A percentile compares a stretch with the other conserved stretches of the same genome.
These are phyloP conservation scores for Volvariella surrecta DNA, from an alignment of 1,284 basidiomycete genomes.

Conservation along the genomic window DNA sequence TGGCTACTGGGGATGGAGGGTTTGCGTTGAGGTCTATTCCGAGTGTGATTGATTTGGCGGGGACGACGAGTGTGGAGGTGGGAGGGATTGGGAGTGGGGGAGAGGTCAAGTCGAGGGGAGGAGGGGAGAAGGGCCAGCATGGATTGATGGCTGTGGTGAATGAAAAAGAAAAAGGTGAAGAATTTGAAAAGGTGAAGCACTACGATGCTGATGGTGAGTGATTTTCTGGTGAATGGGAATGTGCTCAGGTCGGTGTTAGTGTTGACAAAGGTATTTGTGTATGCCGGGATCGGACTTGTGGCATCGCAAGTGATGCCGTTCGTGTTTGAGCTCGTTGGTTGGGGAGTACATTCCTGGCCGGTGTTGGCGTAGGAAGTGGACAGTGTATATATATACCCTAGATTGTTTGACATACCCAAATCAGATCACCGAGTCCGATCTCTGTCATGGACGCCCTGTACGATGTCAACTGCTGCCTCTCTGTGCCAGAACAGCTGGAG, in stretches of 20 bases:
- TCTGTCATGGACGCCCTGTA: constrained; percentile 7
- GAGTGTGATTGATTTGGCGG: constrained; percentile 75
- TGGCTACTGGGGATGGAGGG: constrained; percentile 18
- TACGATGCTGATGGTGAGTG: constrained; percentile 81
- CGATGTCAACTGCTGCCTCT: constrained; percentile 27
- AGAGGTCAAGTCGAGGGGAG: constrained; percentile 17
- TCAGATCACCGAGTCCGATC: too few species aligned
- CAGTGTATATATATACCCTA: too few species aligned
- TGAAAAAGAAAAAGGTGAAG: constrained; percentile 12
- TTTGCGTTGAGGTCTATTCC: constrained; percentile 65
- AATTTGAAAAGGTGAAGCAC: constrained; percentile 43
- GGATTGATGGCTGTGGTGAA: neutral
- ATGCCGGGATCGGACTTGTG: constrained; percentile 76
- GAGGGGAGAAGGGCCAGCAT: constrained; percentile 19
- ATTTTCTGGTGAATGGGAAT: neutral
- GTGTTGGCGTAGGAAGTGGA: too few species aligned
- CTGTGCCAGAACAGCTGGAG: constrained; percentile 23
- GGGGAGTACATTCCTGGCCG: constrained; percentile 39
- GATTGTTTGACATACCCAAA: too few species aligned
- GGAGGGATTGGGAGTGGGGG: constrained; percentile 31
- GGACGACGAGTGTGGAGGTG: constrained; percentile 31
- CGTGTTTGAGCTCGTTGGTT: constrained; percentile 62
- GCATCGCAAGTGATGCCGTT: constrained; percentile 55
- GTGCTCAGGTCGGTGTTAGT: constrained; percentile 36
- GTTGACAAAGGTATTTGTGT: constrained; percentile 87